Evolutionary conservation across 306 rosid species (phyloP).

Genomic region (Lupinus albus): DNA sequence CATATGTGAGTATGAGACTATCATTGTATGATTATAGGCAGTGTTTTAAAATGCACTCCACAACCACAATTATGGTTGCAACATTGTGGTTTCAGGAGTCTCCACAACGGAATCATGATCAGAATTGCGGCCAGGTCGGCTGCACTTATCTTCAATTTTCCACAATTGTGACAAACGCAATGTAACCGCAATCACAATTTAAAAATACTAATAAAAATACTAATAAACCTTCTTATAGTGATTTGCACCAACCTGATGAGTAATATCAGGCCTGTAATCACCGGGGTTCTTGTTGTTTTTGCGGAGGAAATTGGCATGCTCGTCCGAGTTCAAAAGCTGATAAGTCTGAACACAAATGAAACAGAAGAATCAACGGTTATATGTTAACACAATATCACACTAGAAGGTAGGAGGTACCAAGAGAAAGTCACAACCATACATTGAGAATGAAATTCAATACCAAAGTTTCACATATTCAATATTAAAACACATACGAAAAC

Average conservation of each 20-base stretch:
- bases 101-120: too few species aligned
- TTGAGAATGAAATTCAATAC: background rate
- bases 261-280: conserved; percentile 80
- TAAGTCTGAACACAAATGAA: conserved; percentile 49
- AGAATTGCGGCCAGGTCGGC: too few species aligned
- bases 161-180: too few species aligned
- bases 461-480: background rate
- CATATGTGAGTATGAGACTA: background rate
- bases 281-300: conserved; percentile 69
- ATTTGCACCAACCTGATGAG: conserved; percentile 65
- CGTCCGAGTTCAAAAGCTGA: conserved; percentile 85
- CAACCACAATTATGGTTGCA: too few species aligned
- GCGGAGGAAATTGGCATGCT: conserved; percentile 67
- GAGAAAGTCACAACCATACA: background rate
- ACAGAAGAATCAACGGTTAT: background rate
- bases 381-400: background rate
- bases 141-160: too few species aligned
- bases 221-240: background rate
- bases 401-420: background rate
- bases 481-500: background rate
- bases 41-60: too few species aligned
- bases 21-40: background rate
- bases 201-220: too few species aligned
- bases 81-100: too few species aligned
- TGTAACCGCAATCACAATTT: too few species aligned